phyloP scores from a whole-genome alignment of 441 rosid species.

The Gossypium gossypioides region DNA sequence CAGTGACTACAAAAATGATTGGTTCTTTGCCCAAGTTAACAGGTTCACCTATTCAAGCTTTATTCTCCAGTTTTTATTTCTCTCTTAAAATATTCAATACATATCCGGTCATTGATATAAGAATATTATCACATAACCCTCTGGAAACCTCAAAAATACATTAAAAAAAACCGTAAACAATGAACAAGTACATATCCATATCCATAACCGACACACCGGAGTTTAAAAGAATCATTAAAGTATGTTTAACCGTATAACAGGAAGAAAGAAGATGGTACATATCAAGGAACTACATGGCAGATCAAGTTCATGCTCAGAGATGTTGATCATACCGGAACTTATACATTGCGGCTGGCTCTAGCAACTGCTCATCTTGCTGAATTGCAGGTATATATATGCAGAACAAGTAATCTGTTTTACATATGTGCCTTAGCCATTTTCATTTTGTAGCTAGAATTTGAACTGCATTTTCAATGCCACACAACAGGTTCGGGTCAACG shows the following conservation, averaged over 20 bases:
- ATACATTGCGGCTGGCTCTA: constrained; percentile 52
- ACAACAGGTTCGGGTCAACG: constrained; percentile 49
- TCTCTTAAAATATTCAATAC: no score
- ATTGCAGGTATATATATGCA: constrained; percentile 34
- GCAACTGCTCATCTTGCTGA: constrained; percentile 66
- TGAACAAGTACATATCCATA: no score
- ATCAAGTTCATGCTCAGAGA: constrained; percentile 47
- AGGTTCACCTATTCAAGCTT: constrained; percentile 30
- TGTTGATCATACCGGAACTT: constrained; percentile 26
- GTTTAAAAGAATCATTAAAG: background rate
- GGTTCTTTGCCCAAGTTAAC: constrained; percentile 56
- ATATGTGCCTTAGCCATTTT: background rate
- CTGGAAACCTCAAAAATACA: background rate
- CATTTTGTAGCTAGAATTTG: background rate
- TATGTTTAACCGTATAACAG: constrained; percentile 16
- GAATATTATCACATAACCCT: no score
- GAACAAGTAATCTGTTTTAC: background rate
- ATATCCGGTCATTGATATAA: no score
- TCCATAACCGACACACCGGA: no score
- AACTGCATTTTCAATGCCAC: background rate
- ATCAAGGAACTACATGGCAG: constrained; percentile 61
- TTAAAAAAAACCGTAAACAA: background rate
- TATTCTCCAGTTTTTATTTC: no score
- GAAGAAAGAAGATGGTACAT: constrained; percentile 34
- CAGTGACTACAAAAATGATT: constrained; percentile 35